Evolutionary conservation across 257 asterid species (phyloP).

Genomic region (Salvia splendens): DNA sequence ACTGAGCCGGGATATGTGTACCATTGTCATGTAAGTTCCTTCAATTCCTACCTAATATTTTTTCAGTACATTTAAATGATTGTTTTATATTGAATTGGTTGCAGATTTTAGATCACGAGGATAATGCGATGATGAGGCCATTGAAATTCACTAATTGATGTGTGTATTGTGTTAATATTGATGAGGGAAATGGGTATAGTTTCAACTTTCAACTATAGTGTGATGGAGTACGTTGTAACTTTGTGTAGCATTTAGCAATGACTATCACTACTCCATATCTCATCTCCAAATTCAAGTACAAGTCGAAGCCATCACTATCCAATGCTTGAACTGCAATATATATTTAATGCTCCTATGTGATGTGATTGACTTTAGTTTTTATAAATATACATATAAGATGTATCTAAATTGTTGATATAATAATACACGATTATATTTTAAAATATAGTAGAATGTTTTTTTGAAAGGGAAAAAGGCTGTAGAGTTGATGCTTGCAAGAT

Average conservation of each 20-base stretch:
- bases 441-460: too few species aligned
- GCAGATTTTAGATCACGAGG: constrained; percentile 89
- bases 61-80: not conserved
- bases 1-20: constrained; percentile 78
- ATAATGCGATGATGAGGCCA: constrained; percentile 92
- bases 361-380: not conserved
- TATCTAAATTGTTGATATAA: too few species aligned
- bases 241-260: too few species aligned
- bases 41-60: not conserved
- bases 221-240: not conserved
- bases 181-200: not conserved
- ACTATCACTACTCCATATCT: too few species aligned
- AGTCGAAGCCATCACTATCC: too few species aligned
- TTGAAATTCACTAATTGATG: constrained; percentile 48
- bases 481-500: too few species aligned
- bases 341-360: not conserved
- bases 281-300: too few species aligned
- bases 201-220: not conserved
- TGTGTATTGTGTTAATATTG: not conserved
- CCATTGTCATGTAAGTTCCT: constrained; percentile 81
- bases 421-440: too few species aligned
- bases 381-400: too few species aligned
- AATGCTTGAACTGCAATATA: too few species aligned
- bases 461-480: too few species aligned
- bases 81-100: constrained; percentile 8